Percentiles rank a stretch among this genome's conserved stretches.
phyloP scores from a whole-genome alignment of 2,329 filamentous ascomycete species.

The Parastagonospora nodorum region DNA sequence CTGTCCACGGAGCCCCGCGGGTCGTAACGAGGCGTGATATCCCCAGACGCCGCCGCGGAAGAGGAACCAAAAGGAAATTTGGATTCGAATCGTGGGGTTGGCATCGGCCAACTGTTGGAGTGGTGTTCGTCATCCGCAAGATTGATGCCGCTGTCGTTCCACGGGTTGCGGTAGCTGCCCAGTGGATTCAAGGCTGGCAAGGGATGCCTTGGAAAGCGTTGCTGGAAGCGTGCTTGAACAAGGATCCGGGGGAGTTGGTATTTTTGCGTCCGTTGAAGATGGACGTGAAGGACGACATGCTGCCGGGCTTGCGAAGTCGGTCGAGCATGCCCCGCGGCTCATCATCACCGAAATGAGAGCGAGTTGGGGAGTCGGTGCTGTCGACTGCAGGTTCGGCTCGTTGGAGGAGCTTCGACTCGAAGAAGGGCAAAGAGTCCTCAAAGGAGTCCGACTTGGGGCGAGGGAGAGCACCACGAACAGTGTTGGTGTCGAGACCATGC shows the following conservation, averaged over 20 bases:
- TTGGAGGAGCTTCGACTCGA: slow-evolving; percentile 94
- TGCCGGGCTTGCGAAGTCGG: slow-evolving; percentile 89
- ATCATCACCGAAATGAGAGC: slow-evolving; percentile 81
- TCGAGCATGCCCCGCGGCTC: slow-evolving; percentile 83
- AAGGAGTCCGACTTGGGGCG: slow-evolving; percentile 99
- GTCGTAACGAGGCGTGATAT: slow-evolving; percentile 82
- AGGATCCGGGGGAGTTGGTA: slow-evolving; percentile 73
- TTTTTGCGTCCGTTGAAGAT: slow-evolving; percentile 96
- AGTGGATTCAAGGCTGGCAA: slow-evolving; percentile 94
- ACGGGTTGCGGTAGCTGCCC: slow-evolving; percentile 96
- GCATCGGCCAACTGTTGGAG: slow-evolving; percentile 46
- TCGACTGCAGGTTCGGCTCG: slow-evolving; percentile 79
- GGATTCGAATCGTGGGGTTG: slow-evolving; percentile 55
- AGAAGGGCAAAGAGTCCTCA: slow-evolving; percentile 94
- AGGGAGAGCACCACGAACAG: slow-evolving; percentile 92
- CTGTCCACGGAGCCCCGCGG: slow-evolving; percentile 86
- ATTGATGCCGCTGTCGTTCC: slow-evolving; percentile 97
- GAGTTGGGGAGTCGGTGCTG: slow-evolving; percentile 85
- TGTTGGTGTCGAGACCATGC: slow-evolving; percentile 79
- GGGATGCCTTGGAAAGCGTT: slow-evolving; percentile 93
- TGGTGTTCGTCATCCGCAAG: slow-evolving; percentile 78
- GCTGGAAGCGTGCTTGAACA: slow-evolving; percentile 88
- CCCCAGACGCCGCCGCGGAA: slow-evolving; percentile 64
- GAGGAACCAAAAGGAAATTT: slow-evolving; percentile 66
- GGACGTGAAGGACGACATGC: slow-evolving; percentile 93